These are phyloP conservation scores for Nitzschia inconspicua DNA, from an alignment of 108 stramenopile genomes.

Conservation along the genomic window DNA sequence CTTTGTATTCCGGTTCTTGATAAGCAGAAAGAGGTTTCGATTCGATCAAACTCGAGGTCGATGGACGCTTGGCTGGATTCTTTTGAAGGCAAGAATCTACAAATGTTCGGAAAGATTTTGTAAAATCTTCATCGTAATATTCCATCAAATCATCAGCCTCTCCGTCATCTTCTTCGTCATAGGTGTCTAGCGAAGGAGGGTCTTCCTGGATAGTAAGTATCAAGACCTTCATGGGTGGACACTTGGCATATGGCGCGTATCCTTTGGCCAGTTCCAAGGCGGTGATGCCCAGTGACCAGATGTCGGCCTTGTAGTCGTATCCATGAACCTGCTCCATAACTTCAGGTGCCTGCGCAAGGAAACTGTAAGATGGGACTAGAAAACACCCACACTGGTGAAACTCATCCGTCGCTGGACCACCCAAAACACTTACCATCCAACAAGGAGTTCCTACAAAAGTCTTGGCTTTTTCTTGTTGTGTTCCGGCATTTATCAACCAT, in stretches of 20 bases:
- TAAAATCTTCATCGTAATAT: slow-evolving; percentile 41
- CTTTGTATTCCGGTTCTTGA: slow-evolving; percentile 30
- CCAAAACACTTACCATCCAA: slow-evolving; percentile 63
- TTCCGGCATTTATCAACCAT: slow-evolving; percentile 72
- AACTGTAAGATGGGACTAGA: background rate
- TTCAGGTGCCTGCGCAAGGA: slow-evolving; percentile 52
- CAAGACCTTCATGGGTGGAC: slow-evolving; percentile 96
- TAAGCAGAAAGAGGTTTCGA: slow-evolving; percentile 34
- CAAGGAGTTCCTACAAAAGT: slow-evolving; percentile 94
- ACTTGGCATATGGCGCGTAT: slow-evolving; percentile 95
- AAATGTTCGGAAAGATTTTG: slow-evolving; percentile 63
- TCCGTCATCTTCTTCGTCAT: slow-evolving; percentile 75
- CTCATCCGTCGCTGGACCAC: background rate
- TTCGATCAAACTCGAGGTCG: slow-evolving; percentile 60
- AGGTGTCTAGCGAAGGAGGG: slow-evolving; percentile 87
- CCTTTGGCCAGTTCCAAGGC: slow-evolving; percentile 98
- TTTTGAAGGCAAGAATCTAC: slow-evolving; percentile 75
- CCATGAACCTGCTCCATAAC: slow-evolving; percentile 98
- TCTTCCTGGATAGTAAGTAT: slow-evolving; percentile 95
- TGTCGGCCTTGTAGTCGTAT: slow-evolving; percentile 96
- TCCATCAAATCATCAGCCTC: slow-evolving; percentile 46
- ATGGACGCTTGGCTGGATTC: slow-evolving; percentile 74
- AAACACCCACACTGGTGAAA: background rate
- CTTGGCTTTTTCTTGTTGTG: slow-evolving; percentile 70
- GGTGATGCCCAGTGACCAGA: slow-evolving; percentile 98